Percentiles rank a stretch among this genome's conserved stretches.
phyloP scores from a whole-genome alignment of 352 stramenopile genomes.

The Phytophthora multivora region DNA sequence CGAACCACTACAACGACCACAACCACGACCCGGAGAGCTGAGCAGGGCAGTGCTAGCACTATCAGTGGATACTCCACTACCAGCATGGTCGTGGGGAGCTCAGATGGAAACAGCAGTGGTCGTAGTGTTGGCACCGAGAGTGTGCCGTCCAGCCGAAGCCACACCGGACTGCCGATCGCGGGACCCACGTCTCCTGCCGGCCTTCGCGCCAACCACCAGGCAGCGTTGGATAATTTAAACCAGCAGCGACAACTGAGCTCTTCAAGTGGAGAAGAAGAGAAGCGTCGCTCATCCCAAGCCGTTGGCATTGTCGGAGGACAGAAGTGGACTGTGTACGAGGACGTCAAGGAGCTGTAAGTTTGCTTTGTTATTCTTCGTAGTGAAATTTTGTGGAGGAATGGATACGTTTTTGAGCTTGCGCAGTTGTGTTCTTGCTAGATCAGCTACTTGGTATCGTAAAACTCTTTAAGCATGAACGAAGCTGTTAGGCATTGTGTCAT shows the following conservation, averaged over 20 bases:
- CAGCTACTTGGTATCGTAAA: background rate
- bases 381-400: slow-evolving; percentile 13
- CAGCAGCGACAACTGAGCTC: slow-evolving; percentile 27
- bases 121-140: slow-evolving; percentile 11
- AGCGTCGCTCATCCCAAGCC: background rate
- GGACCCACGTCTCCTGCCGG: slow-evolving; percentile 19
- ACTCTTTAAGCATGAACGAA: too few relatives aligned
- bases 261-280: slow-evolving; percentile 37
- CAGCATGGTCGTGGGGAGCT: slow-evolving; percentile 1
- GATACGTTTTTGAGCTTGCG: slow-evolving; percentile 3
- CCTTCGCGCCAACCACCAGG: slow-evolving; percentile 15
- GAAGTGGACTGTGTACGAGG: slow-evolving; percentile 20
- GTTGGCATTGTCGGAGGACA: background rate
- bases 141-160: slow-evolving; percentile 11
- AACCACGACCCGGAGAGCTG: slow-evolving; percentile 19
- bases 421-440: background rate
- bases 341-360: slow-evolving; percentile 26
- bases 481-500: too few relatives aligned
- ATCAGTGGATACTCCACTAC: background rate
- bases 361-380: slow-evolving; percentile 5
- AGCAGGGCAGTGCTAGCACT: slow-evolving; percentile 11
- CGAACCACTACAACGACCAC: slow-evolving; percentile 21
- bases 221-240: slow-evolving; percentile 20
- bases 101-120: slow-evolving; percentile 13
- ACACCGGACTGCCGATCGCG: slow-evolving; percentile 6